These are phyloP conservation scores for Mycena pura DNA, from an alignment of 768 basidiomycete species.

Conservation along the genomic window DNA sequence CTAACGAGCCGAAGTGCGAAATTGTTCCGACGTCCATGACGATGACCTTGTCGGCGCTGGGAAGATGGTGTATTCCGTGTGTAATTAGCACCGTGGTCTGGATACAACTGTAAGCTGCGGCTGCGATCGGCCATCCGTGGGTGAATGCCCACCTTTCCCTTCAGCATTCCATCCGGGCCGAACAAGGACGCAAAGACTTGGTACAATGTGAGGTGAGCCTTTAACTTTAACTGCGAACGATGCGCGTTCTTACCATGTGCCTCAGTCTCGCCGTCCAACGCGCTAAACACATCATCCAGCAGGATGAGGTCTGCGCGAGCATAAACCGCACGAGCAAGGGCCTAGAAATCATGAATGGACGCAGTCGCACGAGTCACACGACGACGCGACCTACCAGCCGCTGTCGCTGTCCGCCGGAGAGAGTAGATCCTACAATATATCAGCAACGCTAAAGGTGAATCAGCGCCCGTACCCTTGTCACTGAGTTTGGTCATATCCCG, in stretches of 20 bases:
- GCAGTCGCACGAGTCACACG: too few relatives aligned
- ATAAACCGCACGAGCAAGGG: constrained; percentile 20
- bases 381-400: constrained; percentile 1
- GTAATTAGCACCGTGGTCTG: constrained; percentile 22
- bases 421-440: constrained; percentile 5
- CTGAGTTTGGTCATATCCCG: constrained; percentile 17
- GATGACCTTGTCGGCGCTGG: constrained; percentile 20
- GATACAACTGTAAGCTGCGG: background rate
- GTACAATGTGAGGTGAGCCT: background rate
- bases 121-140: background rate
- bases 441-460: background rate
- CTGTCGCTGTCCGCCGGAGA: constrained; percentile 19
- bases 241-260: constrained; percentile 1
- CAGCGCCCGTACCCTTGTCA: background rate
- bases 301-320: constrained; percentile 16
- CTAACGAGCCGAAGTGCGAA: constrained; percentile 18
- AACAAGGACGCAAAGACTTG: constrained; percentile 20
- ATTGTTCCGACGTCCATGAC: constrained; percentile 17
- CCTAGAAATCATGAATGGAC: background rate
- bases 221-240: background rate
- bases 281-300: constrained; percentile 22
- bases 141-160: constrained; percentile 7
- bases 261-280: constrained; percentile 18
- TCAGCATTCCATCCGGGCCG: constrained; percentile 17
- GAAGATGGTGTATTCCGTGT: constrained; percentile 19